These are phyloP conservation scores for Salvia splendens DNA, from an alignment of 257 asterid genomes.

Conservation along the genomic window DNA sequence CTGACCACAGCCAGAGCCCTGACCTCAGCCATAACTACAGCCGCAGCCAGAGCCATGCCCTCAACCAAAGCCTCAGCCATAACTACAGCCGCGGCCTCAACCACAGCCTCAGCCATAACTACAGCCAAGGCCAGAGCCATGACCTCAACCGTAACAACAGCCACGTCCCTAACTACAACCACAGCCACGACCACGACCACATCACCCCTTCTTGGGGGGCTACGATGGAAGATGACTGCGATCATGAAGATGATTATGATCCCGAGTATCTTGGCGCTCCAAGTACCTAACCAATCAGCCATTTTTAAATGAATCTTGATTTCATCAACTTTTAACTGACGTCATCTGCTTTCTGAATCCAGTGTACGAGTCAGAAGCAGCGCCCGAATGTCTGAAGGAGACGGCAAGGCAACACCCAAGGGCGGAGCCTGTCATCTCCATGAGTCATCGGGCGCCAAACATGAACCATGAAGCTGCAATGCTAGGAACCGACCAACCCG, in stretches of 20 bases:
- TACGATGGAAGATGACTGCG: conserved; percentile 46
- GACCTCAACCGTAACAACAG: neutral
- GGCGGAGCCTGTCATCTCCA: conserved; percentile 72
- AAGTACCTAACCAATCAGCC: conserved; percentile 48
- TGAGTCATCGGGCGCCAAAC: conserved; percentile 47
- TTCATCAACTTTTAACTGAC: neutral
- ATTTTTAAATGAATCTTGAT: neutral
- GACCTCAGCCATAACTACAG: neutral
- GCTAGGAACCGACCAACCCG: conserved; percentile 22
- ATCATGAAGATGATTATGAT: conserved; percentile 48
- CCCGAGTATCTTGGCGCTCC: conserved; percentile 99
- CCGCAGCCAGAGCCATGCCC: neutral
- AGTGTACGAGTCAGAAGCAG: conserved; percentile 95
- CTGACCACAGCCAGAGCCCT: neutral
- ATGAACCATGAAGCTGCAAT: conserved; percentile 27
- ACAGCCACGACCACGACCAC: conserved; percentile 12
- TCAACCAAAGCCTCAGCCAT: neutral
- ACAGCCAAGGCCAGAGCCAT: no score
- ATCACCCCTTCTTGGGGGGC: conserved; percentile 49
- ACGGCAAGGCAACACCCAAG: conserved; percentile 85
- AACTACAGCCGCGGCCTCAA: neutral
- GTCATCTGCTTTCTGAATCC: neutral
- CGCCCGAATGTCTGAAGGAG: conserved; percentile 69
- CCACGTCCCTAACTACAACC: no score
- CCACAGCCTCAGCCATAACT: neutral